A percentile compares a stretch with the other conserved stretches of the same genome.
Conservation (phyloP, 805 yeast species). For the Kluyveromyces lactis region DNA sequence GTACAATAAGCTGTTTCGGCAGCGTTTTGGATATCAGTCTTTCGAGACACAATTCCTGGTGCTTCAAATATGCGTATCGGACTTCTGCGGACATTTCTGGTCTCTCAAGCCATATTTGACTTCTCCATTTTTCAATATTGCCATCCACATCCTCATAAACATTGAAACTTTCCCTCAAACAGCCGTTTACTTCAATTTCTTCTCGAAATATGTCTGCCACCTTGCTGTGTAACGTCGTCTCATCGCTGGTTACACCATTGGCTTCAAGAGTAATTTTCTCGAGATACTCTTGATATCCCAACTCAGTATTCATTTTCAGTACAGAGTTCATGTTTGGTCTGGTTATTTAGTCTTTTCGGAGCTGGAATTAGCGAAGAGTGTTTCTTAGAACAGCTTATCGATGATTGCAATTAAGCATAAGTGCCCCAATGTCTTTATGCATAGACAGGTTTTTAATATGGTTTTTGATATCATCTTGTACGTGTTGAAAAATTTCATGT, state of each 20-base stretch:
- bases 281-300: no score
- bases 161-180: neutral
- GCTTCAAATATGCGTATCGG: conserved; percentile 20
- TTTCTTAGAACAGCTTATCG: no score
- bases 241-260: no score
- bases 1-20: conserved; percentile 31
- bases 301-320: neutral
- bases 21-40: conserved; percentile 28
- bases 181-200: neutral
- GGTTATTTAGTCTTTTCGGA: no score
- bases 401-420: no score
- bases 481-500: neutral
- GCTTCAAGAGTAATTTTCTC: no score
- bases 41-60: conserved; percentile 32
- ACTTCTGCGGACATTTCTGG: conserved; percentile 4
- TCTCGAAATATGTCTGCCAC: no score
- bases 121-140: conserved; percentile 10
- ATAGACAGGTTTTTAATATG: no score
- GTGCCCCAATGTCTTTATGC: no score
- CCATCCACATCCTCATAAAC: conserved; percentile 5
- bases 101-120: conserved; percentile 11
- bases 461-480: neutral
- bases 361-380: no score
- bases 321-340: no score
- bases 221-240: no score